These are phyloP conservation scores for Lentinula aciculospora DNA, from an alignment of 768 basidiomycete genomes.

Conservation along the genomic window DNA sequence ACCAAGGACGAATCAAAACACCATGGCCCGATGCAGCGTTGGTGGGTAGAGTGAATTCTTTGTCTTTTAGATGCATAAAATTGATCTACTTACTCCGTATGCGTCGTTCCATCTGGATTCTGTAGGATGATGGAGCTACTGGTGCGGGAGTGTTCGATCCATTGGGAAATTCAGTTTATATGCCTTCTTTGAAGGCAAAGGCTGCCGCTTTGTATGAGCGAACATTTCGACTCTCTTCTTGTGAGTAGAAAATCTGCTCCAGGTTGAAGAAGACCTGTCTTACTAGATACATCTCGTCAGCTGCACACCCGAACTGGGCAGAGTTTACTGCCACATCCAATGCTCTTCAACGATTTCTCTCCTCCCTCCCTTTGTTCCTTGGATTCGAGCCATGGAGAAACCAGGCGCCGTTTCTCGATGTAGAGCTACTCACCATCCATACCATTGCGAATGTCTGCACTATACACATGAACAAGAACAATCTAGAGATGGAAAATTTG, in stretches of 20 bases:
- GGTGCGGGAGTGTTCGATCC: conserved; percentile 7
- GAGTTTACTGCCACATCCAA: conserved; percentile 37
- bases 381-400: conserved; percentile 26
- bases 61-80: background rate
- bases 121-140: conserved; percentile 2
- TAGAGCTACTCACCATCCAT: conserved; percentile 41
- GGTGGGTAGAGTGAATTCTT: conserved; percentile 13
- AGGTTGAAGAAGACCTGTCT: background rate
- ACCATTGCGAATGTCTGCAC: conserved; percentile 44
- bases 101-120: conserved; percentile 3
- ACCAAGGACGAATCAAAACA: conserved; percentile 45
- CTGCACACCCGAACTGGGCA: conserved; percentile 22
- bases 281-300: background rate
- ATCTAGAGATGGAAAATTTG: conserved; percentile 33
- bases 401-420: conserved; percentile 29
- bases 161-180: conserved; percentile 18
- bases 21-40: conserved; percentile 34
- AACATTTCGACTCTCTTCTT: conserved; percentile 35
- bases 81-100: background rate
- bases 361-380: conserved; percentile 32
- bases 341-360: conserved; percentile 40
- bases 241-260: conserved; percentile 21
- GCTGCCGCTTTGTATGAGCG: conserved; percentile 50
- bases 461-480: conserved; percentile 43
- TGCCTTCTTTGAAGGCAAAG: conserved; percentile 42